Base-by-base conservation (phyloP, 2,329 filamentous ascomycete species). In the Ascochyta koolunga region DNA sequence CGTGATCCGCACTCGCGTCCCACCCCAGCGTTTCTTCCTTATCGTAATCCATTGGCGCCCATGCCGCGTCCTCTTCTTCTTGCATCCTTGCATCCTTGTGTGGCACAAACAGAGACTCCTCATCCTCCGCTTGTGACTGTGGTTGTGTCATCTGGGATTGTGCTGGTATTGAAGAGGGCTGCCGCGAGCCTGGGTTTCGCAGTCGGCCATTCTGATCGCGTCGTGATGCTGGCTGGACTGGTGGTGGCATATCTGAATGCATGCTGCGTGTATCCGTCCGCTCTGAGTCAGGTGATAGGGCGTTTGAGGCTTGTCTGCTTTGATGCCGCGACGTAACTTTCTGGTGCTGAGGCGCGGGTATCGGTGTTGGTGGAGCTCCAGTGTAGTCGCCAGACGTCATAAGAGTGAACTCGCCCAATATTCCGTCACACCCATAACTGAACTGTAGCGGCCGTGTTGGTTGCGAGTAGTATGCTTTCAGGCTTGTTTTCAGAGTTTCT, bases 341-440 rank as follows among this genome's bases (percentile, higher is more conserved):
- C 31, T 71, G 44, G 73, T 73, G 43, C 42, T 69, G 75, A 56
- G 68, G 74, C 54, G 67, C 74, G 44, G 69, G 76, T 50, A 75
- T 79, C 48, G 74, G 77, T 27, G 54, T 56, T 59, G 67, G 5
- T 15, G 60, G 53, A 10, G 79, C 74, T 5, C 71, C 77, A 24
- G 70, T 75, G 59, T 78, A 76, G 47, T 91, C 89, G 13, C 89
- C 90, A 8, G 89, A 86, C 1, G 90, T 93, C 89, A 92, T 93
- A 56, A 93, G 82, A 37, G 91, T 88, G 64, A 92, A 93, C 60
- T 93, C 88, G 72, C 87, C 90, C 32, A 84, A 76, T 27, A 93
- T 80, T 29, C 87, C 89, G 53, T 88, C 86, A 36, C 83, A 82
- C 21, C 83, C 80, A 66, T 93, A 93, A 38, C 81, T 84, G 54